These are phyloP conservation scores for Exophiala oligosperma DNA, from an alignment of 2,329 filamentous ascomycete genomes.

Conservation along the genomic window DNA sequence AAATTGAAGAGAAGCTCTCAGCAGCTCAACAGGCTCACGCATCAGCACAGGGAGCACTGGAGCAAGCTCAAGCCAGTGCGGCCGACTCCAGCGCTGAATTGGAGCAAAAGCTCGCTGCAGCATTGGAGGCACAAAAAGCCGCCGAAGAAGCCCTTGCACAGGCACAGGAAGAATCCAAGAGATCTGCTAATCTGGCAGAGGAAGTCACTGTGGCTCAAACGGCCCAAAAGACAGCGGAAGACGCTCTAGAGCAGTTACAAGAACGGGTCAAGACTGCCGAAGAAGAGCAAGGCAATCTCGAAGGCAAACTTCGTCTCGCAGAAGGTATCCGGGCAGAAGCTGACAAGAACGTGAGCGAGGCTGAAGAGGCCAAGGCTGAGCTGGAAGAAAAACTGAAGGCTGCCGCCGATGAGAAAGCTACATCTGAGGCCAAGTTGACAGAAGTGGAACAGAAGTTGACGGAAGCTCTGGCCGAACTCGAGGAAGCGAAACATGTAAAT, in stretches of 20 bases:
- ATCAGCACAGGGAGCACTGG: constrained; percentile 9
- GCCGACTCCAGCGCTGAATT: constrained; percentile 5
- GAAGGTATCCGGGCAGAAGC: constrained; percentile 2
- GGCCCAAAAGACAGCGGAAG: constrained; percentile 6
- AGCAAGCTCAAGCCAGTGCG: constrained; percentile 1
- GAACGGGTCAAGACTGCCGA: constrained; percentile 1
- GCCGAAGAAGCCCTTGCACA: constrained; percentile 3
- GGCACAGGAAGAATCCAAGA: background rate
- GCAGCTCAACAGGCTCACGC: constrained; percentile 3
- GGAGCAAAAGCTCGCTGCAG: constrained; percentile 9
- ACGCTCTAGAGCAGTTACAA: constrained; percentile 9
- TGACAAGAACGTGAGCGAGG: constrained; percentile 6
- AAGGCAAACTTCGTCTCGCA: constrained; percentile 2
- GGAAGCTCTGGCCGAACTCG: background rate
- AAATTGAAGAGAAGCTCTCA: constrained; percentile 8
- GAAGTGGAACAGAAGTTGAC: constrained; percentile 1
- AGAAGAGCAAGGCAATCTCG: constrained; percentile 6
- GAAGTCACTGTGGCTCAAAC: background rate
- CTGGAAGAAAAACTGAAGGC: constrained; percentile 9
- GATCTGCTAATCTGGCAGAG: background rate
- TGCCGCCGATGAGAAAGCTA: constrained; percentile 10
- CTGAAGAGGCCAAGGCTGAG: constrained; percentile 5
- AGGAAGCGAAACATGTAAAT: constrained; percentile 3
- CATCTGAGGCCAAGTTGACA: constrained; percentile 7
- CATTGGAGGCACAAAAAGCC: constrained; percentile 6